phyloP scores from a whole-genome alignment of 306 rosid genomes.

The Calophaca sinica region DNA sequence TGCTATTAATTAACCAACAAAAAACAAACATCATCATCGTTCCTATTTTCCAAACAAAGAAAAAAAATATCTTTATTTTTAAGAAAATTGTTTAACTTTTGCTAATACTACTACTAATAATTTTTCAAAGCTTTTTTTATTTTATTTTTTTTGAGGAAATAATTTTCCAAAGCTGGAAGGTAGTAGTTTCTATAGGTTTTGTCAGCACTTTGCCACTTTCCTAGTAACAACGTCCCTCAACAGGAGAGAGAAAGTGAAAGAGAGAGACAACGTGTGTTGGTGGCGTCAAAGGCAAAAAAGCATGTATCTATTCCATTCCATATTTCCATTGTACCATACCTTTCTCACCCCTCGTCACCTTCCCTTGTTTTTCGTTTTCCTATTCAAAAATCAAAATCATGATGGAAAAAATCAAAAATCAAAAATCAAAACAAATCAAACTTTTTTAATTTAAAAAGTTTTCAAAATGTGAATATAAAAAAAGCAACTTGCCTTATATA shows the following conservation, averaged over 20 bases:
- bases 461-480: conserved; percentile 38
- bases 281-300: conserved; percentile 49
- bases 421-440: background rate
- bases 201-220: conserved; percentile 31
- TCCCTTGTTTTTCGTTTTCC: background rate
- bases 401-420: too few relatives aligned
- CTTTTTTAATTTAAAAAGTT: background rate
- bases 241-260: conserved; percentile 12
- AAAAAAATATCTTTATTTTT: too few relatives aligned
- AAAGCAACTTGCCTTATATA: conserved; percentile 19
- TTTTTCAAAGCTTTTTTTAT: background rate
- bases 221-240: conserved; percentile 25
- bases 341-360: background rate
- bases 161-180: conserved; percentile 17
- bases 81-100: background rate
- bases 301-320: background rate
- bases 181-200: conserved; percentile 3
- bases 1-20: conserved; percentile 7
- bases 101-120: background rate
- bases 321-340: background rate
- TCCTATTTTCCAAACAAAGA: conserved; percentile 9
- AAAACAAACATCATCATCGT: background rate
- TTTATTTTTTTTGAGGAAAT: too few relatives aligned
- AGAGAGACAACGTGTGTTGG: conserved; percentile 15
- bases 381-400: background rate